Percentiles rank a stretch among this genome's conserved stretches.
Evolutionary conservation across 805 yeast genomes (phyloP).

Genomic region (Jamesozyma lodderae): DNA sequence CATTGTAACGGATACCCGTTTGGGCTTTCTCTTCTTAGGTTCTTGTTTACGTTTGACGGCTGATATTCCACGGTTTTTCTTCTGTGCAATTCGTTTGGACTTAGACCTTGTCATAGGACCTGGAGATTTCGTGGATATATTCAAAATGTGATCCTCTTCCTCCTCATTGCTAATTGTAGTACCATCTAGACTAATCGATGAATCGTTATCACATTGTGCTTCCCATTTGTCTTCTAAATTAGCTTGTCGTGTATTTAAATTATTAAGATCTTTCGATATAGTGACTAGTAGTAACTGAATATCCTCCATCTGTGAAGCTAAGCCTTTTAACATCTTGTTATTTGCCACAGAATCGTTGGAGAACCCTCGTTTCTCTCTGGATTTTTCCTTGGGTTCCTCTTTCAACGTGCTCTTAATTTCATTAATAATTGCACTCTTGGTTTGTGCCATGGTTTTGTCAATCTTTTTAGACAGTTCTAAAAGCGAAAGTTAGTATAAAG

Average conservation of each 20-base stretch:
- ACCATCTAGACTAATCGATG: conserved; percentile 9
- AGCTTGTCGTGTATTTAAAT: conserved; percentile 10
- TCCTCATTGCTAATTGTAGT: conserved; percentile 9
- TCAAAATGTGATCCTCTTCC: background rate
- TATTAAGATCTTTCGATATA: conserved; percentile 13
- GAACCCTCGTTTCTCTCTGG: too few species aligned
- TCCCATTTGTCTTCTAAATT: conserved; percentile 8
- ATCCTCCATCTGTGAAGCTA: conserved; percentile 12
- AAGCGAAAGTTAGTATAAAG: too few species aligned
- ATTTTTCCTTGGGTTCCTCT: too few species aligned
- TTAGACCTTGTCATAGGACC: conserved; percentile 11
- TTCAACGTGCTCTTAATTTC: too few species aligned
- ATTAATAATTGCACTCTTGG: too few species aligned
- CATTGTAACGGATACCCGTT: background rate
- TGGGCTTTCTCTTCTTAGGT: background rate
- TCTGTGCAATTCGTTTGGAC: too few species aligned
- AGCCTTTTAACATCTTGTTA: background rate
- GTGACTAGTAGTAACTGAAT: conserved; percentile 13
- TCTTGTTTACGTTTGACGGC: background rate
- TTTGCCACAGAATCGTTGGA: too few species aligned
- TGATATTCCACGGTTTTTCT: conserved; percentile 1
- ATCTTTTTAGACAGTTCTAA: too few species aligned
- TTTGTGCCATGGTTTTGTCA: too few species aligned
- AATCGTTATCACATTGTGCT: background rate
- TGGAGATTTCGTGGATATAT: background rate